Evolutionary conservation across 1,139 yeast species (phyloP), one percentile per base, ranked within the genome.

Genomic region (Magnusiomyces ingens): DNA sequence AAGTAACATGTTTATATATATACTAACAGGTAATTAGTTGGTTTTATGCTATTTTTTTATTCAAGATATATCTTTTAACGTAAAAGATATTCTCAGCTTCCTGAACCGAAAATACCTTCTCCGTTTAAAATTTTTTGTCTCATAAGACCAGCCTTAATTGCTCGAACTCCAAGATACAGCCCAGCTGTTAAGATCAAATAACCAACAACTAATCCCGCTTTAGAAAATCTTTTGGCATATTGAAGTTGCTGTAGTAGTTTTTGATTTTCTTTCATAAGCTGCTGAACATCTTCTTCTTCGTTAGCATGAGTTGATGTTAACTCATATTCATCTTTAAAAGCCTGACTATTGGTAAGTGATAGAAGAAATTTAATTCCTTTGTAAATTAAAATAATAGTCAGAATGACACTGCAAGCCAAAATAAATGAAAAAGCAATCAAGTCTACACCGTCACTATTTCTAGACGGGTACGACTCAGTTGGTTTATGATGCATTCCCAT

Each of bases 211-310:
- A 32, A 15, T 2, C 12, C 11, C 6, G 32, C 37, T 15, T 29
- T 29, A 6, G n/a, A 15, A n/a, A 15, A 29, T 15, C 40, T 26
- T 8, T 17, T 45, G 2, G 17, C n/a, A 10, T 17, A 4, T 12
- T 17, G 13, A 17, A 41, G 26, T 17, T 41, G 13, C n/a, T 13
- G 13, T 41, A 12, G 5, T 8, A 41, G 44, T 6, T 17, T 6
- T 6, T 18, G 26, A 18, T 18, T 19, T 15, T 12, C 26, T 41
- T 41, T 41, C 22, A 41, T 41, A 3, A 41, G 44, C 13, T 41
- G 26, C 17, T 41, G 44, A 13, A 17, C 12, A 41, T 41, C 48
- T n/a, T 45, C 48, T 15, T 26, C 40, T n/a, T 45, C 48, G n/a
- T 32, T 19, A 6, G 40, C 13, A 8, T 13, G 22, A 6, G 40